phyloP scores from a whole-genome alignment of 768 basidiomycete genomes.

The Pisolithus microcarpus region DNA sequence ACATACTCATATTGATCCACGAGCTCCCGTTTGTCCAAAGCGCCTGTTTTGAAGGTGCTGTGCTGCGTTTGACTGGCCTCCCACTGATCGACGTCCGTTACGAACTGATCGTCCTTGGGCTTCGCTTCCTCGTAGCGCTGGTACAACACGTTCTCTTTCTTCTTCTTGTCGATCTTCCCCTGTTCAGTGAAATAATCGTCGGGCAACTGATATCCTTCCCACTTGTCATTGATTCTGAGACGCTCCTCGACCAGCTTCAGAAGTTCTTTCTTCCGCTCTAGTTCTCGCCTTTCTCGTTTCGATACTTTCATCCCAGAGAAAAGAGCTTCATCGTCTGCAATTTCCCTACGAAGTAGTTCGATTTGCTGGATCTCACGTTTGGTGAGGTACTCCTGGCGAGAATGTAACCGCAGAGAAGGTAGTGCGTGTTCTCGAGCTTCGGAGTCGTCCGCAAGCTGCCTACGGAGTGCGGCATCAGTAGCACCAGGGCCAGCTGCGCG shows the following conservation, averaged over 20 bases:
- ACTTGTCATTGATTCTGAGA: conserved; percentile 89
- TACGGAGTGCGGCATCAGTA: conserved; percentile 75
- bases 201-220: conserved; percentile 92
- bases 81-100: conserved; percentile 97
- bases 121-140: conserved; percentile 92
- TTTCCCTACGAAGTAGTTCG: conserved; percentile 86
- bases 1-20: conserved; percentile 94
- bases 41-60: conserved; percentile 85
- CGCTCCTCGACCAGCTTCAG: conserved; percentile 89
- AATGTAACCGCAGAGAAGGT: conserved; percentile 76
- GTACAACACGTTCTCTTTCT: conserved; percentile 87
- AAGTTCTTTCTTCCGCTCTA: conserved; percentile 89
- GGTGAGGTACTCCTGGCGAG: conserved; percentile 91
- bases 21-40: conserved; percentile 78
- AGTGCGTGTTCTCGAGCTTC: conserved; percentile 48
- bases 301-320: conserved; percentile 90
- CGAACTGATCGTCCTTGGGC: conserved; percentile 87
- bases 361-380: conserved; percentile 96
- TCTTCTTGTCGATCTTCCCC: conserved; percentile 96
- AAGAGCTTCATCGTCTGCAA: conserved; percentile 87
- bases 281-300: conserved; percentile 70
- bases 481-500: conserved; percentile 58
- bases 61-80: conserved; percentile 86
- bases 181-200: conserved; percentile 99
- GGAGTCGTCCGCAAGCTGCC: conserved; percentile 74